Evolutionary conservation across 495 filamentous ascomycete genomes (phyloP).

Genomic region (Penicillium pancosmium): DNA sequence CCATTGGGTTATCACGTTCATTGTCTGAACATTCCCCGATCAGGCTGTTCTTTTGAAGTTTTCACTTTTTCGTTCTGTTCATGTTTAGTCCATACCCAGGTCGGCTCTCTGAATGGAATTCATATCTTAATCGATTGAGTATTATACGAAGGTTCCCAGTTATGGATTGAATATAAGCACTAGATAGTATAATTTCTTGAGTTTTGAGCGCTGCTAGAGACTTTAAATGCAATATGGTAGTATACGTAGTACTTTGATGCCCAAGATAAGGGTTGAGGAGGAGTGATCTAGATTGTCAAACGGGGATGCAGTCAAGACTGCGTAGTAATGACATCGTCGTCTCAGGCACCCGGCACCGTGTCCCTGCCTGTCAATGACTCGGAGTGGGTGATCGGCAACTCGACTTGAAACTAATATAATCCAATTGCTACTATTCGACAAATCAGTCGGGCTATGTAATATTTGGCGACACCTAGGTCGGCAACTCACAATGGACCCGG

Average conservation of each 20-base stretch:
- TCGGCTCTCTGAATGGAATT: not conserved
- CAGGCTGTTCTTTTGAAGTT: not conserved
- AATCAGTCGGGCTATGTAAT: not conserved
- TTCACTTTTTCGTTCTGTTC: not conserved
- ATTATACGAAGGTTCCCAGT: not conserved
- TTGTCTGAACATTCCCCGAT: not conserved
- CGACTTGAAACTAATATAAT: too few species aligned
- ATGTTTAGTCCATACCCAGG: not conserved
- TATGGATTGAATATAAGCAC: not conserved
- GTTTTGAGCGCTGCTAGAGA: not conserved
- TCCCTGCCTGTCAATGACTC: not conserved
- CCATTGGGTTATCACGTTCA: not conserved
- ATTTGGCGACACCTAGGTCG: not conserved
- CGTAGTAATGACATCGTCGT: constrained; percentile 27
- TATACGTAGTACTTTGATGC: not conserved
- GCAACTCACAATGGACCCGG: constrained; percentile 1
- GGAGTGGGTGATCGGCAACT: not conserved
- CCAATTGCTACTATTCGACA: too few species aligned
- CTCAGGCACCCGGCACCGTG: not conserved
- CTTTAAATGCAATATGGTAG: not conserved
- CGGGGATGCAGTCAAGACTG: constrained; percentile 17
- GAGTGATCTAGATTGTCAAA: not conserved
- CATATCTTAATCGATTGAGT: not conserved
- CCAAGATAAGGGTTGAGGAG: too few species aligned
- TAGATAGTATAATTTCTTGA: not conserved